Evolutionary conservation across 495 filamentous ascomycete species (phyloP), one percentile per base, ranked within the genome.

Genomic region (Xylaria flabelliformis): DNA sequence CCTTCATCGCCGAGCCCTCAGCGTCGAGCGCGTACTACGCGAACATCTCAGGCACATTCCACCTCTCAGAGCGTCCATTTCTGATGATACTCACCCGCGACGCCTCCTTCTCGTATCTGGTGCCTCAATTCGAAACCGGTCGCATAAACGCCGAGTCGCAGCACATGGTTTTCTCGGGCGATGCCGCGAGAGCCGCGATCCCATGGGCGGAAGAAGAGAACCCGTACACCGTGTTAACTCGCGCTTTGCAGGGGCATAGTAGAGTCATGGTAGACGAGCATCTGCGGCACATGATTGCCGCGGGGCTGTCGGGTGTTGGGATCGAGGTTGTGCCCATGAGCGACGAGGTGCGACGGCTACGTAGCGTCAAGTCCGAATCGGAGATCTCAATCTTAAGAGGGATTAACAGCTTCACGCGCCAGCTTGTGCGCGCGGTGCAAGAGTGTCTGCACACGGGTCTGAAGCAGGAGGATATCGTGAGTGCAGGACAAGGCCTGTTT

Each of bases 221-320:
- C 24, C 75, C 75, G 4, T 79, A 79, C 39, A 67, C 72, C 44
- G 77, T 74, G 64, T 79, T n/a, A 15, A n/a, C 56, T 32, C 1
- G 42, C 42, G 13, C 13, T 46, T 17, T 46, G 56, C 8, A 15
- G 17, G 29, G 56, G 17, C 56, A 34, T 29, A 67, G 63, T 19
- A 76, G 73, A 58, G 53, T 79, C 51, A 77, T 79, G 77, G 32
- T 79, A 2, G 77, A 79, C 67, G 77, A 79, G 65, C 77, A 79
- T 41, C 42, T 29, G 26, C 59, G 77, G 5, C 75, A 72, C 71
- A 77, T 79, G 72, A 77, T 79, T 17, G 75, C 77, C 8, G 64
- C 75, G 59, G 77, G 74, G 1, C 72, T 79, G 24, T 26, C 74
- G 65, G 51, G 42, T 13, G 72, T 63, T 24, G 75, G 75, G 1